phyloP scores from a whole-genome alignment of 169 alveolate genomes.

The Eimeria praecox region DNA sequence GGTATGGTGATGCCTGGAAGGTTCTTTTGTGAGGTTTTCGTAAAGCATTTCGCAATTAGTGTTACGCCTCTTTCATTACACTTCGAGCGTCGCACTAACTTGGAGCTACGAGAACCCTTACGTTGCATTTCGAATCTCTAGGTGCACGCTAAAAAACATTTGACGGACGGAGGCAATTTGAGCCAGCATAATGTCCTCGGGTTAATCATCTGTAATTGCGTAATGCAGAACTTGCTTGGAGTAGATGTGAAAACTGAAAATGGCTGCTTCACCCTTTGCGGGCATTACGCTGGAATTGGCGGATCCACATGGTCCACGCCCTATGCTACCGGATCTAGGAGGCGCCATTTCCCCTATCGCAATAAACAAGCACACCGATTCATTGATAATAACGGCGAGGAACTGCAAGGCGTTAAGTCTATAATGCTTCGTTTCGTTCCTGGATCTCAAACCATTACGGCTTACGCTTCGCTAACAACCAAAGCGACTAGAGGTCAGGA shows the following conservation, averaged over 20 bases:
- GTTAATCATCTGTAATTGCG: background rate
- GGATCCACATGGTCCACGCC: constrained; percentile 22
- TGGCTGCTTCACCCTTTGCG: constrained; percentile 1
- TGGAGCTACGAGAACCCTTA: background rate
- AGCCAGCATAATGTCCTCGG: background rate
- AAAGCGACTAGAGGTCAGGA: constrained; percentile 41
- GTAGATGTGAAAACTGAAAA: background rate
- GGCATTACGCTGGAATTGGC: background rate
- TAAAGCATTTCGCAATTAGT: background rate
- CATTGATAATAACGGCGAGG: constrained; percentile 14
- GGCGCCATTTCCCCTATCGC: background rate
- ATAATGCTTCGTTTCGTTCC: constrained; percentile 17
- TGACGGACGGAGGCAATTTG: background rate
- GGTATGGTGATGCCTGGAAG: background rate
- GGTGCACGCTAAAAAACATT: background rate
- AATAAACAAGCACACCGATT: background rate
- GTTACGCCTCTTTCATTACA: background rate
- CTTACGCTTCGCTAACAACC: background rate
- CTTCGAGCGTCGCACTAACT: background rate
- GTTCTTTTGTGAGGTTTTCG: background rate
- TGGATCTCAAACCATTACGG: background rate
- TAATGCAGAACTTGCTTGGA: constrained; percentile 21
- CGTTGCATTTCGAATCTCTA: background rate
- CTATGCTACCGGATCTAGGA: background rate
- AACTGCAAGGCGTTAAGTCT: background rate